Percentiles rank a stretch among this genome's conserved stretches.
Evolutionary conservation across 208 protist genomes (phyloP).

Genomic region (Trypanosoma avium): DNA sequence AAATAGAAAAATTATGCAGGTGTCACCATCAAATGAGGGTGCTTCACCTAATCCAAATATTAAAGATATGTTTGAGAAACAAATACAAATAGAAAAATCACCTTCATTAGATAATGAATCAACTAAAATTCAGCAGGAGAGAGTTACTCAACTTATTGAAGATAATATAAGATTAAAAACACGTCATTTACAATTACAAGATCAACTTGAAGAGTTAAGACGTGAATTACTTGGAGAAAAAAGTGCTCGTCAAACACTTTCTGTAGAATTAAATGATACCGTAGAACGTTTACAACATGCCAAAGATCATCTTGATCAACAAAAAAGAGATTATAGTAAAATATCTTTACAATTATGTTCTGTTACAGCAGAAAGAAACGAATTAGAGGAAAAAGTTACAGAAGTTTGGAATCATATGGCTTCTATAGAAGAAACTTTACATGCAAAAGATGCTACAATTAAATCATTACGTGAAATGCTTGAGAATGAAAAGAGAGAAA

Average conservation of each 20-base stretch:
- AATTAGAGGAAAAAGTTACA: conserved; percentile 47
- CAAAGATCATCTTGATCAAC: conserved; percentile 33
- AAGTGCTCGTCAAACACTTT: conserved; percentile 29
- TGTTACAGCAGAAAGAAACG: conserved; percentile 61
- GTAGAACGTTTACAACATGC: conserved; percentile 30
- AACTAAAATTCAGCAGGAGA: not conserved
- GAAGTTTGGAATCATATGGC: conserved; percentile 64
- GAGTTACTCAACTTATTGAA: not conserved
- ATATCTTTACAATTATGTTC: conserved; percentile 35
- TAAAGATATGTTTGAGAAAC: too few relatives aligned
- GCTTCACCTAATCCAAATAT: too few relatives aligned
- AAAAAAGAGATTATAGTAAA: conserved; percentile 38
- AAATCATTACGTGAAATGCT: conserved; percentile 15
- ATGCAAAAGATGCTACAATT: conserved; percentile 26
- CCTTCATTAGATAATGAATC: not conserved
- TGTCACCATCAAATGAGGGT: too few relatives aligned
- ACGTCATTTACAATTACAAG: conserved; percentile 21
- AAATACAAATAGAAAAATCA: too few relatives aligned
- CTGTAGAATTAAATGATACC: conserved; percentile 39
- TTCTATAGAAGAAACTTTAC: conserved; percentile 28
- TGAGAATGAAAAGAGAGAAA: conserved; percentile 15
- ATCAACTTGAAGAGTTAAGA: conserved; percentile 35
- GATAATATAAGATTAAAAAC: conserved; percentile 30
- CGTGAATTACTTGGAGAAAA: conserved; percentile 29
- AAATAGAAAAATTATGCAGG: too few relatives aligned